A percentile compares a stretch with the other conserved stretches of the same genome.
phyloP scores from a whole-genome alignment of 805 yeast species.

The Vanderwaltozyma yarrowii region DNA sequence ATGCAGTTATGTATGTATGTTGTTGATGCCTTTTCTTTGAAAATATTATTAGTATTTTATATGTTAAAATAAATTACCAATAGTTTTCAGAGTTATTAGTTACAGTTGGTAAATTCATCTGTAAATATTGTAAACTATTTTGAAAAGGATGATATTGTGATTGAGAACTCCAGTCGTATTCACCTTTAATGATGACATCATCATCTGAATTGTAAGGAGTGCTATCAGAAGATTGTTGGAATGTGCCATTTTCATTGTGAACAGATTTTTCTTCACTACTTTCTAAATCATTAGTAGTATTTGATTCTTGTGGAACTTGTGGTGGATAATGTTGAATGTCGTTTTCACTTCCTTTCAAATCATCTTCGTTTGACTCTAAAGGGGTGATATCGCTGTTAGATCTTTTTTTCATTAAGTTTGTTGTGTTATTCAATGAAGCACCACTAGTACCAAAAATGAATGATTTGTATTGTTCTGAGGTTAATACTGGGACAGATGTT shows the following conservation, averaged over 20 bases:
- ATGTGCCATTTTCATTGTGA: background rate
- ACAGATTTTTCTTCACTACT: background rate
- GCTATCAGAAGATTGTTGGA: background rate
- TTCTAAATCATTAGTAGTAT: background rate
- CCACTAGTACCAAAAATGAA: background rate
- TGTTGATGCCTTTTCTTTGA: too few relatives aligned
- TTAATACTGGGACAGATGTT: conserved; percentile 11
- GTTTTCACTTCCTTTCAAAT: background rate
- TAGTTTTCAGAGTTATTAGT: conserved; percentile 11
- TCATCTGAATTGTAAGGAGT: background rate
- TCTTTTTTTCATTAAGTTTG: background rate
- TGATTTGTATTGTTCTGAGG: conserved; percentile 2
- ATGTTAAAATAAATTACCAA: background rate
- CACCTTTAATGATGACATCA: background rate
- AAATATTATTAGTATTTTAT: background rate
- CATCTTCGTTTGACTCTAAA: background rate
- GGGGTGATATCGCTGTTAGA: conserved; percentile 1
- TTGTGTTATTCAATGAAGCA: too few relatives aligned
- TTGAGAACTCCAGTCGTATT: background rate
- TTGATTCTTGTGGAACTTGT: conserved; percentile 2
- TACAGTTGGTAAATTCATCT: conserved; percentile 12
- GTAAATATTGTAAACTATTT: conserved; percentile 8
- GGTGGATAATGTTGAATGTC: conserved; percentile 2
- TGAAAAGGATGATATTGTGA: conserved; percentile 3
- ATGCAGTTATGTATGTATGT: background rate